These are phyloP conservation scores for Pseudoperonospora humuli DNA, from an alignment of 352 stramenopile species.

Conservation along the genomic window DNA sequence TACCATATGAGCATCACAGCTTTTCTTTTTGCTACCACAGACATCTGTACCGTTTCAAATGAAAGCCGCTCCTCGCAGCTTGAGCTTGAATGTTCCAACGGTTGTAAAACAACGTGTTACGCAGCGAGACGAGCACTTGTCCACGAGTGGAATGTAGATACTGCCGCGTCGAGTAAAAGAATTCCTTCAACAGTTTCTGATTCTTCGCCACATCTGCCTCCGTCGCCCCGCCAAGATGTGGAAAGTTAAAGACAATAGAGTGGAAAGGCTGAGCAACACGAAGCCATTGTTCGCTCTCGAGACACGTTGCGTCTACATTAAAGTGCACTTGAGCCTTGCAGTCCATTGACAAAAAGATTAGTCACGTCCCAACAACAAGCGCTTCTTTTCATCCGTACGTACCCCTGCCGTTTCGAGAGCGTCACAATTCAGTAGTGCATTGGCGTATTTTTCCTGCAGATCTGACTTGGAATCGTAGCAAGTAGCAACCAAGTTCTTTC, in stretches of 20 bases:
- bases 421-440: constrained; percentile 56
- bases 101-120: constrained; percentile 81
- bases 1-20: neutral
- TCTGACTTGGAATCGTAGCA: constrained; percentile 70
- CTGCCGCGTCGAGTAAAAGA: constrained; percentile 61
- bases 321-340: constrained; percentile 59
- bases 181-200: constrained; percentile 60
- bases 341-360: neutral
- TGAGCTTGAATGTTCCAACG: constrained; percentile 75
- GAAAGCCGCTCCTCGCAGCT: constrained; percentile 51
- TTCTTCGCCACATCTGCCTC: constrained; percentile 81
- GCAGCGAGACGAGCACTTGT: constrained; percentile 65
- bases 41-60: constrained; percentile 40
- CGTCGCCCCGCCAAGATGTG: constrained; percentile 73
- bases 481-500: constrained; percentile 55
- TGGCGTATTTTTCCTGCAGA: constrained; percentile 67
- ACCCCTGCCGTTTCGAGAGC: constrained; percentile 65
- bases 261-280: constrained; percentile 42
- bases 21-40: neutral
- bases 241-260: constrained; percentile 80
- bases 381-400: neutral
- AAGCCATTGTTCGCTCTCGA: constrained; percentile 55
- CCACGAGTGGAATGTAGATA: constrained; percentile 54
- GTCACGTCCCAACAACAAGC: neutral
- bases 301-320: constrained; percentile 55